phyloP scores from a whole-genome alignment of 441 rosid genomes.

The Jatropha multifida region DNA sequence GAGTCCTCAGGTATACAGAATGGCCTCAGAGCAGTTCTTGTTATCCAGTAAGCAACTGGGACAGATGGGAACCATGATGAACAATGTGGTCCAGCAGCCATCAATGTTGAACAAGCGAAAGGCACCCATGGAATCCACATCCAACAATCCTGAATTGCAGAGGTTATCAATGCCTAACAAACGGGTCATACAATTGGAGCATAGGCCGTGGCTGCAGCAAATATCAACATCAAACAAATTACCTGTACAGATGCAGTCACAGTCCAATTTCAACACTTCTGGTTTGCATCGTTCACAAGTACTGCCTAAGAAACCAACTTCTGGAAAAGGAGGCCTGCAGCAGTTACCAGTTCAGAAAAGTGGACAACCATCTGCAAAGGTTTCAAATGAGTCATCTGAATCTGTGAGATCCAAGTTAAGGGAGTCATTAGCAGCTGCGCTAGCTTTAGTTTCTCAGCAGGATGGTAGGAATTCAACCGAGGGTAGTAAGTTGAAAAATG shows the following conservation, averaged over 20 bases:
- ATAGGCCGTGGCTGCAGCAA: slow-evolving; percentile 84
- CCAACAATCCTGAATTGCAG: slow-evolving; percentile 35
- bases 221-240: slow-evolving; percentile 41
- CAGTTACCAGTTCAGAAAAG: slow-evolving; percentile 33
- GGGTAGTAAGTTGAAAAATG: slow-evolving; percentile 38
- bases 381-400: slow-evolving; percentile 48
- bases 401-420: slow-evolving; percentile 90
- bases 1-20: slow-evolving; percentile 32
- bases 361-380: slow-evolving; percentile 39
- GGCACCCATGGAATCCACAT: slow-evolving; percentile 44
- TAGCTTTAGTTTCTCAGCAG: slow-evolving; percentile 61
- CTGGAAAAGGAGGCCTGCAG: slow-evolving; percentile 42
- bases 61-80: slow-evolving; percentile 33
- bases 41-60: slow-evolving; percentile 33
- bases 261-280: slow-evolving; percentile 29
- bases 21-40: slow-evolving; percentile 32
- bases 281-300: slow-evolving; percentile 42
- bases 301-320: slow-evolving; percentile 42
- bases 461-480: slow-evolving; percentile 32
- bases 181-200: slow-evolving; percentile 47
- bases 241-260: slow-evolving; percentile 41
- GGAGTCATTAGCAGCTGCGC: slow-evolving; percentile 75
- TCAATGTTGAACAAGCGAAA: slow-evolving; percentile 53
- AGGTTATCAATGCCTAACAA: slow-evolving; percentile 42
- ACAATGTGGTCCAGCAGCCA: slow-evolving; percentile 44